These are phyloP conservation scores for Fusarium robinianum DNA, from an alignment of 2,329 filamentous ascomycete species.

Conservation along the genomic window DNA sequence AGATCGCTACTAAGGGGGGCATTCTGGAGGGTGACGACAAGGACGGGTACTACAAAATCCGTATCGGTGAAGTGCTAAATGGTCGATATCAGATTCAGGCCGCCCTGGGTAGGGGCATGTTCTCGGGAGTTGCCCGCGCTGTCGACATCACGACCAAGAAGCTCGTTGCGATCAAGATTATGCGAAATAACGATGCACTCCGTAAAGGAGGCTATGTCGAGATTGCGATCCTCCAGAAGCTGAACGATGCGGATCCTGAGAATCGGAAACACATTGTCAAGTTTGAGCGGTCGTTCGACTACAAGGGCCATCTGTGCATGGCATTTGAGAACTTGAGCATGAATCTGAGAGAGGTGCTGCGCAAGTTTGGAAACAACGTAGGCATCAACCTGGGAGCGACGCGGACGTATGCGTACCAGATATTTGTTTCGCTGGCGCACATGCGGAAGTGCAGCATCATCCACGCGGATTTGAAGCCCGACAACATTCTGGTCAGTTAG, in stretches of 20 bases:
- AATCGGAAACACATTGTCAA: constrained; percentile 91
- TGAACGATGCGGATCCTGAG: constrained; percentile 83
- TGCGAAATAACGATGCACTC: constrained; percentile 93
- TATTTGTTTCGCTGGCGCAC: constrained; percentile 85
- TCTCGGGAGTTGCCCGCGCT: constrained; percentile 92
- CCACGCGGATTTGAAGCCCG: constrained; percentile 94
- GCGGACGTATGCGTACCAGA: constrained; percentile 88
- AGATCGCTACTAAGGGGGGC: constrained; percentile 69
- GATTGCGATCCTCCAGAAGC: constrained; percentile 87
- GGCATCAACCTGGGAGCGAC: constrained; percentile 90
- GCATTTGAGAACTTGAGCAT: constrained; percentile 94
- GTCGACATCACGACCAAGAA: constrained; percentile 74
- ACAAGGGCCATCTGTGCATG: constrained; percentile 94
- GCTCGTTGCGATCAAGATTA: constrained; percentile 95
- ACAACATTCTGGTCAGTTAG: constrained; percentile 82
- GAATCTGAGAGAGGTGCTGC: constrained; percentile 91
- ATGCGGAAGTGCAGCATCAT: constrained; percentile 92
- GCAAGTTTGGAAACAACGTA: constrained; percentile 93
- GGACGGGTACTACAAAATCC: constrained; percentile 95
- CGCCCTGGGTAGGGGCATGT: constrained; percentile 90
- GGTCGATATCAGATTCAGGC: constrained; percentile 88
- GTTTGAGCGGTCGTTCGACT: constrained; percentile 85
- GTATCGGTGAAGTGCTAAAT: constrained; percentile 87
- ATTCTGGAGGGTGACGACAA: constrained; percentile 92
- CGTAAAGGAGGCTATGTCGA: constrained; percentile 92